Evolutionary conservation across 257 asterid genomes (phyloP), one percentile per base, ranked within the genome.

Genomic region (Plantago elongata): DNA sequence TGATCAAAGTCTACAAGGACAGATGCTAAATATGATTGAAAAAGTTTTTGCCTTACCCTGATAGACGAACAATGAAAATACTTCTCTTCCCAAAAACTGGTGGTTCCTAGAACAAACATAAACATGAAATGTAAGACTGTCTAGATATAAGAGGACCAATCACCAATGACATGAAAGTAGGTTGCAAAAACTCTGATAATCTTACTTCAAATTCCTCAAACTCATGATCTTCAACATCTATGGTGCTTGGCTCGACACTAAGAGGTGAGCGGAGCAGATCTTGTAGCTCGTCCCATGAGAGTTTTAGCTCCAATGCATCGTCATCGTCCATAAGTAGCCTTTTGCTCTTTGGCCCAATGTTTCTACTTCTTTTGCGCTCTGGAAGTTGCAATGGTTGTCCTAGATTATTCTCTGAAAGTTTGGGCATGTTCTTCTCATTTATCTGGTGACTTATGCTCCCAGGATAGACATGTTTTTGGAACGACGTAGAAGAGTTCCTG

Each of bases 201-300:
- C 85, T 75, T 81, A 91, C 98, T 63, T 91, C 95, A 58, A 84
- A 91, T 58, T 88, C 96, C 79, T 91, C 98, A 68, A 91, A 81
- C 57, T 84, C 95, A 59, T 79, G 77, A 72, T 91, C 96, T 73
- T 91, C 98, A 15, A 91, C 69, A 3, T 73, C 64, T 51, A 81
- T 61, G 27, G 82, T 84, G 66, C 81, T 91, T 48, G 95, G 96
- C 83, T 83, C 66, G 37, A 52, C 80, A 56, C 72, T 73, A 45
- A 78, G 76, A 3, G 95, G 95, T 60, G 95, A 81, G 44, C 83
- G 85, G 61, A 91, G 95, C 95, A 91, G 77, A 78, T 88, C 95
- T 77, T 91, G 96, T 30, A 86, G 72, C 77, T 91, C 98, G 66
- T 91, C 95, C 98, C 98, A 91, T 13, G 98, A 82, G 54, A 88